Conservation (phyloP, 306 rosid species). For the Geum urbanum region DNA sequence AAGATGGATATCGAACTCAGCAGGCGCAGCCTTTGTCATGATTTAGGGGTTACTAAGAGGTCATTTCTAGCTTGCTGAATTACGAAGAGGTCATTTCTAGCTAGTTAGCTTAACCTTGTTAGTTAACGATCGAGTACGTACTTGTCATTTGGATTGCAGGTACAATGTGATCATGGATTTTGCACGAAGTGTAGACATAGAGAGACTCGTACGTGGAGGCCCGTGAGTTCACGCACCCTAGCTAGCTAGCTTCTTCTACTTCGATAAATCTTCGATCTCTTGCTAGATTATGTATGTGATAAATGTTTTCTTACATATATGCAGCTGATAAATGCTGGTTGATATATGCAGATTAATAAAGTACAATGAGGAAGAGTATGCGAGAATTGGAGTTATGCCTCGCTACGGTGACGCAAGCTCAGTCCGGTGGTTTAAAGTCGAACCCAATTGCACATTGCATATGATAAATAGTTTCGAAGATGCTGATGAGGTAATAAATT, state of each 20-base stretch:
- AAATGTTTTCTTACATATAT: too few relatives aligned
- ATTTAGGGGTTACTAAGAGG: slow-evolving; percentile 58
- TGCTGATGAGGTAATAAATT: slow-evolving; percentile 37
- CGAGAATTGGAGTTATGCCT: slow-evolving; percentile 76
- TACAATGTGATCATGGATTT: slow-evolving; percentile 64
- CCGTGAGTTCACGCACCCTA: slow-evolving; percentile 39
- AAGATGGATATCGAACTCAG: slow-evolving; percentile 51
- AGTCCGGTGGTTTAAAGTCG: slow-evolving; percentile 60
- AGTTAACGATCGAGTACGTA: too few relatives aligned
- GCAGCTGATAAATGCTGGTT: too few relatives aligned
- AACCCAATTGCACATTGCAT: slow-evolving; percentile 56
- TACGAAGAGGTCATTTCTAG: slow-evolving; percentile 29
- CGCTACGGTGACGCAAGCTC: slow-evolving; percentile 60
- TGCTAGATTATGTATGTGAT: too few relatives aligned
- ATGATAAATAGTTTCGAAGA: slow-evolving; percentile 62
- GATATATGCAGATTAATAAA: slow-evolving; percentile 28
- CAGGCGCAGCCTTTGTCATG: slow-evolving; percentile 52
- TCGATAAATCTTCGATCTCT: too few relatives aligned
- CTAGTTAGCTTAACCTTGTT: too few relatives aligned
- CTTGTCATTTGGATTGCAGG: slow-evolving; percentile 23
- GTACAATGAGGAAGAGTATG: slow-evolving; percentile 43
- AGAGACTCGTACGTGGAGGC: slow-evolving; percentile 49
- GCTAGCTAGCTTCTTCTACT: too few relatives aligned
- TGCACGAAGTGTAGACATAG: slow-evolving; percentile 51
- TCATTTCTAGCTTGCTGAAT: neutral